Conservation (phyloP, 805 yeast species). For the Grigorovia yakushimaensis region DNA sequence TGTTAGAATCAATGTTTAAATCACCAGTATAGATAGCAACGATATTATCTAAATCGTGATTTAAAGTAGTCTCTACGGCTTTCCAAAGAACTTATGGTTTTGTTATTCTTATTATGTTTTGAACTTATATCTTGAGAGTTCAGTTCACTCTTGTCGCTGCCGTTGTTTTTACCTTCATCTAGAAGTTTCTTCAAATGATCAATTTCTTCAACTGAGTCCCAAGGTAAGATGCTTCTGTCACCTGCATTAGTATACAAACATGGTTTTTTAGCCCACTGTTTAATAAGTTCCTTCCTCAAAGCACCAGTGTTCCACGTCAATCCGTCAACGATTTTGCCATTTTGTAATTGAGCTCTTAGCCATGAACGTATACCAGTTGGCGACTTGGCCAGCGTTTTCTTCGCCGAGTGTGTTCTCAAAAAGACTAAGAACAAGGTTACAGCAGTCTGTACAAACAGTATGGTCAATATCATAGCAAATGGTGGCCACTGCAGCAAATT, state of each 20-base stretch:
- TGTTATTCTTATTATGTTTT: no score
- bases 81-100: conserved; percentile 96
- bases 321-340: neutral
- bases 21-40: conserved; percentile 71
- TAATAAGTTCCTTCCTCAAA: conserved; percentile 32
- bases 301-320: conserved; percentile 21
- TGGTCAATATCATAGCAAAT: neutral
- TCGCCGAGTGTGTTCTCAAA: conserved; percentile 7
- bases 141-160: neutral
- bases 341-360: neutral
- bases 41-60: conserved; percentile 38
- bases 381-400: conserved; percentile 1
- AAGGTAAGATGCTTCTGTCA: neutral
- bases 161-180: neutral
- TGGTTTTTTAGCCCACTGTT: conserved; percentile 23
- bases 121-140: no score
- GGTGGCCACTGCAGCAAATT: neutral
- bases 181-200: neutral
- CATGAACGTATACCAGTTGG: neutral
- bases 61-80: conserved; percentile 66
- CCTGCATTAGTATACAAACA: conserved; percentile 19
- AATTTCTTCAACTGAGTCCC: neutral
- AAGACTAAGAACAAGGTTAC: conserved; percentile 3
- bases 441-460: conserved; percentile 2
- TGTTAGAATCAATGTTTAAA: conserved; percentile 37